These are phyloP conservation scores for Moniliophthora roreri DNA, from an alignment of 1,284 basidiomycete genomes.

Conservation along the genomic window DNA sequence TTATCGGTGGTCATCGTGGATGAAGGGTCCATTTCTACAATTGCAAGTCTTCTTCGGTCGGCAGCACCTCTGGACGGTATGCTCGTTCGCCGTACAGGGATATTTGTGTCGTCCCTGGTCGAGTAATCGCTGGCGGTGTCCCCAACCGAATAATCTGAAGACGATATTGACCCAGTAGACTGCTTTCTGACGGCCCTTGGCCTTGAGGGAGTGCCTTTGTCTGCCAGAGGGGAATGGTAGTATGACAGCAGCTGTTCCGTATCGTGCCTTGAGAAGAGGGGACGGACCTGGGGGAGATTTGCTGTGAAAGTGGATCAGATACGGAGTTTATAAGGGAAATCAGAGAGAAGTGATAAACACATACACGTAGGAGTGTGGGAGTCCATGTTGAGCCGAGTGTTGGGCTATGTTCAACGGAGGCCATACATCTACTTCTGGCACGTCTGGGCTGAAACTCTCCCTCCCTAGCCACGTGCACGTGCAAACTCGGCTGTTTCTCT, in stretches of 20 bases:
- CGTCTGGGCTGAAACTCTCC: too few species aligned
- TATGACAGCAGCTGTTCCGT: conserved; percentile 35
- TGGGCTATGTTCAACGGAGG: too few species aligned
- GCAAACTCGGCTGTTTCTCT: too few species aligned
- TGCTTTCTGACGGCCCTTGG: conserved; percentile 14
- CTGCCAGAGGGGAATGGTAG: conserved; percentile 37
- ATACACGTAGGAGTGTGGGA: too few species aligned
- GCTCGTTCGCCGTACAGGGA: conserved; percentile 32
- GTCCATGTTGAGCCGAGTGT: too few species aligned
- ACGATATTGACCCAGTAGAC: conserved; percentile 38
- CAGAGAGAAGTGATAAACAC: too few species aligned
- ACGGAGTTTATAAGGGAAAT: too few species aligned
- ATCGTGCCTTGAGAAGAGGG: conserved; percentile 16
- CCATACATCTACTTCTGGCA: too few species aligned
- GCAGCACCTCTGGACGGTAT: conserved; percentile 54
- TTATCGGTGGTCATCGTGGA: conserved; percentile 25
- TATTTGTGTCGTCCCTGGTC: conserved; percentile 25
- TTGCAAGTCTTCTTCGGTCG: conserved; percentile 65
- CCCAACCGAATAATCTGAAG: conserved; percentile 50
- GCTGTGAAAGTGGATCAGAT: background rate
- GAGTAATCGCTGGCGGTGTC: conserved; percentile 19
- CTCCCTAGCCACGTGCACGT: too few species aligned
- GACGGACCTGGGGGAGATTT: conserved; percentile 2
- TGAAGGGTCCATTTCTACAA: conserved; percentile 55
- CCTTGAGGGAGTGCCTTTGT: conserved; percentile 19